Evolutionary conservation across 1,284 basidiomycete genomes (phyloP), one percentile per base, ranked within the genome.

Genomic region (Rhodotorula sp.): DNA sequence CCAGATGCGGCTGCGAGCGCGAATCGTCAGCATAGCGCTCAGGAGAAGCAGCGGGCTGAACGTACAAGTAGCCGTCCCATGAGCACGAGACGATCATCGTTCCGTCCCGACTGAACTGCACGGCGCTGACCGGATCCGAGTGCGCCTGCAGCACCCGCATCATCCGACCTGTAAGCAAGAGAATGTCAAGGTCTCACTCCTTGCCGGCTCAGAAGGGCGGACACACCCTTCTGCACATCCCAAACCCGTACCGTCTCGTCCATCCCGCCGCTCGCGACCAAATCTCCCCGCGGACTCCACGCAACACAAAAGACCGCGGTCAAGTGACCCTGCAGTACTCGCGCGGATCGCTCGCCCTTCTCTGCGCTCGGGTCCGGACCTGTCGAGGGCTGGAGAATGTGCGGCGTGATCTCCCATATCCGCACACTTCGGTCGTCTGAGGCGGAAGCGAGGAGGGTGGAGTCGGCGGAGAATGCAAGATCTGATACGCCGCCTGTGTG

Each of bases 41-140:
- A 24, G 28, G 18, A 34, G 37, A 11, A 2, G 47, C 24, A 15
- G 30, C 26, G 10, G 40, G 37, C 20, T n/a, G 58, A 13, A 82
- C 91, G 79, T 76, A 95, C 93, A 99, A 94, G 59, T 97, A 81
- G 2, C 94, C 95, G 81, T 99, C 96, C 87, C 95, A 96, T 28
- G 92, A 90, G 73, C 89, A 91, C 11, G 91, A 94, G 3, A 93
- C 89, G 51, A 99, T 89, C 73, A 98, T 87, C 5, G 92, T 93
- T 2, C 96, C 96, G 76, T 99, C 95, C 63, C 89, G 85, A 80
- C 92, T 97, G 83, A 97, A 99, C 66, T 87, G 87, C 1, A 98
- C 91, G 16, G 89, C 88, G 62, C 92, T 94, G 28, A 99, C 92
- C 18, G 96, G 94, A 79, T 99, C 96, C 0, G 92, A 94, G 83